A percentile compares a stretch with the other conserved stretches of the same genome.
Conservation (phyloP, 306 rosid species). For the Acacia crassicarpa region DNA sequence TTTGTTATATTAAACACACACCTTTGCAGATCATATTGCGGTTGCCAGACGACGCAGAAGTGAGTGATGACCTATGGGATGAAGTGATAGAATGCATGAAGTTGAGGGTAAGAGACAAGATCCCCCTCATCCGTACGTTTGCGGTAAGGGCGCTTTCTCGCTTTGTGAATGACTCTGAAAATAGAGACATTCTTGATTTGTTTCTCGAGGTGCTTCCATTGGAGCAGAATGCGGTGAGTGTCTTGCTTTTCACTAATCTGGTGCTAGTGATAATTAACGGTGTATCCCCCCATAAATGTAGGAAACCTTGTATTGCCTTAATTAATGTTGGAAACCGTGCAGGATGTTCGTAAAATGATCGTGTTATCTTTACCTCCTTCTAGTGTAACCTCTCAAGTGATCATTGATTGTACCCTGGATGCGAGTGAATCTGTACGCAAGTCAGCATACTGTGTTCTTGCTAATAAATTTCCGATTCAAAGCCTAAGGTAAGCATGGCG, state of each 20-base stretch:
- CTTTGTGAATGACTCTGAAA: slow-evolving; percentile 76
- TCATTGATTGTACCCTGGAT: slow-evolving; percentile 86
- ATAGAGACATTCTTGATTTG: slow-evolving; percentile 78
- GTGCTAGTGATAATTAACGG: background rate
- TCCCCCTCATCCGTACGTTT: slow-evolving; percentile 71
- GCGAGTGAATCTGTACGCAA: slow-evolving; percentile 88
- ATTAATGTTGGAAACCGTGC: slow-evolving; percentile 36
- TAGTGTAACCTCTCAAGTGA: slow-evolving; percentile 70
- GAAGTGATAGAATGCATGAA: slow-evolving; percentile 84
- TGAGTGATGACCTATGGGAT: slow-evolving; percentile 84
- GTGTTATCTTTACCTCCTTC: slow-evolving; percentile 91
- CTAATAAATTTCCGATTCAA: slow-evolving; percentile 94
- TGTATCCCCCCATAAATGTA: slow-evolving; percentile 2
- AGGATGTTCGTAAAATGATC: slow-evolving; percentile 93
- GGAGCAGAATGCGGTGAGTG: slow-evolving; percentile 18
- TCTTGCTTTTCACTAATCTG: background rate
- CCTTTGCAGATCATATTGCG: slow-evolving; percentile 77
- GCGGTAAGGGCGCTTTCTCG: slow-evolving; percentile 96
- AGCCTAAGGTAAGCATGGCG: slow-evolving; percentile 72
- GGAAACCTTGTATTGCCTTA: background rate
- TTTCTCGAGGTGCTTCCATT: slow-evolving; percentile 43
- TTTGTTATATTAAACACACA: slow-evolving; percentile 6
- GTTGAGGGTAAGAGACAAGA: slow-evolving; percentile 70
- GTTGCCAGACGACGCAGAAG: slow-evolving; percentile 93
- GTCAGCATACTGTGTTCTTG: slow-evolving; percentile 83